Evolutionary conservation across 2,329 filamentous ascomycete species (phyloP).

Genomic region (Setomelanomma holmii): DNA sequence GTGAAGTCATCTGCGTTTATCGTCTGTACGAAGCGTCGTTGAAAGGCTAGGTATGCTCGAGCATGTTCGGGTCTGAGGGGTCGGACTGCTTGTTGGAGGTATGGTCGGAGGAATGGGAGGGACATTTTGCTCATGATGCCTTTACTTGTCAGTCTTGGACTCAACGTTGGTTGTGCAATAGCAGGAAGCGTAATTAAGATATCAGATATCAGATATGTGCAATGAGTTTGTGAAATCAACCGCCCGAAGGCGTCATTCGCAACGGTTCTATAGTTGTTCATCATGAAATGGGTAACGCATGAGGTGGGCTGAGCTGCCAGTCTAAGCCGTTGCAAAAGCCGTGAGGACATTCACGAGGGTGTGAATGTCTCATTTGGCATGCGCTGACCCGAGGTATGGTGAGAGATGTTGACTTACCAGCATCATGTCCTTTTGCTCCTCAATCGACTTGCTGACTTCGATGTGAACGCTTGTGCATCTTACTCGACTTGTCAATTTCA

Average conservation of each 20-base stretch:
- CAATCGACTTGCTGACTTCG: no score
- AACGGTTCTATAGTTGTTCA: conserved; percentile 66
- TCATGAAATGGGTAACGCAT: conserved; percentile 26
- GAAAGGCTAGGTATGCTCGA: conserved; percentile 58
- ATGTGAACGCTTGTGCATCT: neutral
- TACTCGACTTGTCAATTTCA: neutral
- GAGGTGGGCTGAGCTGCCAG: neutral
- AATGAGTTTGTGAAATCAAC: conserved; percentile 57
- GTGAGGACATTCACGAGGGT: neutral
- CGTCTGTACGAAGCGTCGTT: conserved; percentile 38
- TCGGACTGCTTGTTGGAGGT: conserved; percentile 55
- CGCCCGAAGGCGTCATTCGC: conserved; percentile 66
- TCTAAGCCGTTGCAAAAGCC: neutral
- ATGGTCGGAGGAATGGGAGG: conserved; percentile 64
- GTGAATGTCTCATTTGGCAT: neutral
- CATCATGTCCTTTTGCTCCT: neutral
- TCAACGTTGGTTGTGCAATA: neutral
- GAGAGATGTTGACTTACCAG: neutral
- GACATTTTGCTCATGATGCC: conserved; percentile 55
- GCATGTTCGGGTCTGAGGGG: conserved; percentile 53
- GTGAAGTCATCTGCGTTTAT: conserved; percentile 29
- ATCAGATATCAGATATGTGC: conserved; percentile 49
- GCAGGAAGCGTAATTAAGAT: neutral
- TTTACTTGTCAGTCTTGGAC: conserved; percentile 48
- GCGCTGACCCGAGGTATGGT: neutral